Evolutionary conservation across 306 rosid species (phyloP).

Genomic region (Pyrus communis): DNA sequence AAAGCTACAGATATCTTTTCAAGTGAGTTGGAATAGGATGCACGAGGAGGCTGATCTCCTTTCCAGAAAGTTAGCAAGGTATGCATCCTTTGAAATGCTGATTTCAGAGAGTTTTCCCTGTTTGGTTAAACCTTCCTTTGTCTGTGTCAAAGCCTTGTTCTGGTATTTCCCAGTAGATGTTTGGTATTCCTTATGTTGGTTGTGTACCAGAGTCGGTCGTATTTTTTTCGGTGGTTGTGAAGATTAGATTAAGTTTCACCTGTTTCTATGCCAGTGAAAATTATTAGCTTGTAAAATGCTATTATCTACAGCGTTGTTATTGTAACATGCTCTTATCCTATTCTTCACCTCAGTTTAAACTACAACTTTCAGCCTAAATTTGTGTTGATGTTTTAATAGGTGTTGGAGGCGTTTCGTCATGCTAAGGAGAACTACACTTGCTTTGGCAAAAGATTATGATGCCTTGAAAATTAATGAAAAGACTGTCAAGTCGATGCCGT

Average conservation of each 20-base stretch:
- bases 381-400: constrained; percentile 31
- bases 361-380: constrained; percentile 1
- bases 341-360: not conserved
- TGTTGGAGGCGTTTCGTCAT: constrained; percentile 72
- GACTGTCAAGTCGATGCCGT: constrained; percentile 71
- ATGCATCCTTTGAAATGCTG: not conserved
- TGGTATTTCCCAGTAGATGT: not conserved
- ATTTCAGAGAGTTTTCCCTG: not conserved
- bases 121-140: not conserved
- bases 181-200: not conserved
- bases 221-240: not conserved
- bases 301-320: not conserved
- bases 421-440: constrained; percentile 60
- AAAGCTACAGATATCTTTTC: constrained; percentile 37
- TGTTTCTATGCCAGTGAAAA: not conserved
- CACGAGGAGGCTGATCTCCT: constrained; percentile 72
- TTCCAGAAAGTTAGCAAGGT: constrained; percentile 76
- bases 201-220: not conserved
- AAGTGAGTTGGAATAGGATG: constrained; percentile 42
- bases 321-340: not conserved
- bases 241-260: not conserved
- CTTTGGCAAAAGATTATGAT: constrained; percentile 64
- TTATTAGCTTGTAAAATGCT: not conserved
- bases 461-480: constrained; percentile 56
- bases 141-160: not conserved